Evolutionary conservation across 345 rosid species (phyloP).

Genomic region (Aethionema arabicum): DNA sequence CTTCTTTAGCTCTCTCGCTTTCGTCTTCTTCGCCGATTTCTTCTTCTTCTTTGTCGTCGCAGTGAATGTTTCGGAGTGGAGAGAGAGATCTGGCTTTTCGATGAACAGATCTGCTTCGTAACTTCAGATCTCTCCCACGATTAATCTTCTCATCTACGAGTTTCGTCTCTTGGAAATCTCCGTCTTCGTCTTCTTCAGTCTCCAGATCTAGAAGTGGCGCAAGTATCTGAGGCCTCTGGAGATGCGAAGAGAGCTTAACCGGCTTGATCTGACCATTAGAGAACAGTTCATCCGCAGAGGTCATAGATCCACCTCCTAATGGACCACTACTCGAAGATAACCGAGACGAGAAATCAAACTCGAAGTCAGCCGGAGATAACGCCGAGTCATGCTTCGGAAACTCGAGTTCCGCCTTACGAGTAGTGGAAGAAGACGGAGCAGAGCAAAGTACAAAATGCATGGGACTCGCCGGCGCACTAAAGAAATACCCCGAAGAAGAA

Average conservation of each 20-base stretch:
- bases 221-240: slow-evolving; percentile 75
- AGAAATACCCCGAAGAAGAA: slow-evolving; percentile 59
- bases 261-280: slow-evolving; percentile 91
- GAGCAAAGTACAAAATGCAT: slow-evolving; percentile 71
- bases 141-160: background rate
- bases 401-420: background rate
- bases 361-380: slow-evolving; percentile 40
- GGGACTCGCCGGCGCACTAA: slow-evolving; percentile 95
- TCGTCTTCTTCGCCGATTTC: background rate
- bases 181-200: slow-evolving; percentile 47
- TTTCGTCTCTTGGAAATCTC: background rate
- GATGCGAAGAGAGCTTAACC: slow-evolving; percentile 82
- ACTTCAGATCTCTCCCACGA: slow-evolving; percentile 73
- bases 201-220: slow-evolving; percentile 75
- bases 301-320: slow-evolving; percentile 61
- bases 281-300: slow-evolving; percentile 91
- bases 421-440: slow-evolving; percentile 17
- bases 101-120: slow-evolving; percentile 62
- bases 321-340: slow-evolving; percentile 44
- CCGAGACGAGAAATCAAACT: slow-evolving; percentile 86
- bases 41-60: slow-evolving; percentile 33
- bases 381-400: slow-evolving; percentile 26
- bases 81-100: slow-evolving; percentile 95
- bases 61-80: slow-evolving; percentile 52
- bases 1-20: slow-evolving; percentile 18